These are phyloP conservation scores for Mallotus repandus DNA, from an alignment of 441 rosid genomes.

Conservation along the genomic window DNA sequence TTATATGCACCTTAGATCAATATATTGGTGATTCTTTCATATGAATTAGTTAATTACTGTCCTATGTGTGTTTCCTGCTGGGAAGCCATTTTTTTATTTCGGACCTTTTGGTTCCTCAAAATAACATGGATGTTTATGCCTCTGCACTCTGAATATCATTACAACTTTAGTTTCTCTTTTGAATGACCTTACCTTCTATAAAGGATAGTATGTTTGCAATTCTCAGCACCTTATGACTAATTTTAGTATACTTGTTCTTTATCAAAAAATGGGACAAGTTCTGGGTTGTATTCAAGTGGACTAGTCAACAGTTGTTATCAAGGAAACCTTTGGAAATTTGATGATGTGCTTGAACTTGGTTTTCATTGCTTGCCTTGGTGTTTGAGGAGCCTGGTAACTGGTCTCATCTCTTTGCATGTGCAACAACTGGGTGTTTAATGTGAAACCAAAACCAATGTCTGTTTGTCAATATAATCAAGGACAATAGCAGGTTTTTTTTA, in stretches of 20 bases:
- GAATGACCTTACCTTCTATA: neutral
- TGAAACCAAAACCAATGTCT: conserved; percentile 48
- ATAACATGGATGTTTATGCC: neutral
- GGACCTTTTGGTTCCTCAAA: neutral
- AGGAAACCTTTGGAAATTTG: conserved; percentile 39
- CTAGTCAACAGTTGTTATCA: conserved; percentile 37
- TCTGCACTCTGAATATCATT: neutral
- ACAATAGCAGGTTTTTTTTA: neutral
- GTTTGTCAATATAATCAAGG: neutral
- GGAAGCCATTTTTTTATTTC: neutral
- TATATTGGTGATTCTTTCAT: neutral
- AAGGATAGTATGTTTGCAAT: neutral
- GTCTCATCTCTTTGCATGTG: conserved; percentile 35
- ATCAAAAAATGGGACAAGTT: conserved; percentile 39
- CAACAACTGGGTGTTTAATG: conserved; percentile 54
- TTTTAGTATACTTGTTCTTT: neutral
- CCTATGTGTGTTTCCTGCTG: neutral
- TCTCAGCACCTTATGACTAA: neutral
- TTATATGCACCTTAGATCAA: neutral
- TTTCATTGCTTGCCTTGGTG: conserved; percentile 43
- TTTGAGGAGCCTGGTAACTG: conserved; percentile 32
- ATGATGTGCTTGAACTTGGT: conserved; percentile 35
- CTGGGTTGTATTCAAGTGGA: conserved; percentile 43
- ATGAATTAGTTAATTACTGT: neutral
- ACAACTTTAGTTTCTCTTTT: neutral